These are phyloP conservation scores for Candida insectalens DNA, from an alignment of 805 yeast genomes.

Conservation along the genomic window DNA sequence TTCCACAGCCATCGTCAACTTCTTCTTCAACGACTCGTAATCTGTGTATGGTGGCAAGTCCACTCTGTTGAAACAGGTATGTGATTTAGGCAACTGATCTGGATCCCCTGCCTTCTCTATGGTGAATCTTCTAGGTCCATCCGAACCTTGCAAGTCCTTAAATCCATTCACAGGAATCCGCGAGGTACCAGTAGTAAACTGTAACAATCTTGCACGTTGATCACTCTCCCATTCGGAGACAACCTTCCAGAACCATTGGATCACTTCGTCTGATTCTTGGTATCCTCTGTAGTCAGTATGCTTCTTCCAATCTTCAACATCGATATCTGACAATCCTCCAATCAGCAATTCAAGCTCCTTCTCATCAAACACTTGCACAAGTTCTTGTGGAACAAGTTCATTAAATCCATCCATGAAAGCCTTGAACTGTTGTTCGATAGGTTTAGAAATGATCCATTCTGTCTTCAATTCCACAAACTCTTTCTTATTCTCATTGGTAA, in stretches of 20 bases:
- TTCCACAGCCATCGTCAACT: slow-evolving; percentile 92
- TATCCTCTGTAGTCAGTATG: slow-evolving; percentile 98
- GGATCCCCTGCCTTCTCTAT: slow-evolving; percentile 96
- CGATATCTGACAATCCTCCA: slow-evolving; percentile 98
- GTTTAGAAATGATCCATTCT: slow-evolving; percentile 90
- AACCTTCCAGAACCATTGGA: slow-evolving; percentile 98
- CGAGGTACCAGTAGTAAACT: slow-evolving; percentile 97
- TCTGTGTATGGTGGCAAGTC: slow-evolving; percentile 92
- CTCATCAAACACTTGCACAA: slow-evolving; percentile 94
- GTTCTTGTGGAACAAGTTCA: slow-evolving; percentile 93
- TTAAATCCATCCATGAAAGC: slow-evolving; percentile 97
- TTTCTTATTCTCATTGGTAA: slow-evolving; percentile 87
- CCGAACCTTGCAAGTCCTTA: slow-evolving; percentile 97
- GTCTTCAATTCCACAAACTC: slow-evolving; percentile 92
- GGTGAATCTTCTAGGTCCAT: slow-evolving; percentile 98
- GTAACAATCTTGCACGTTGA: slow-evolving; percentile 89
- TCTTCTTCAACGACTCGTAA: slow-evolving; percentile 76
- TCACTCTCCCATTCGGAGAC: slow-evolving; percentile 92
- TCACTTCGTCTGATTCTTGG: slow-evolving; percentile 90
- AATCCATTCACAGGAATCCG: slow-evolving; percentile 98
- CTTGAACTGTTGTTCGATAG: slow-evolving; percentile 92
- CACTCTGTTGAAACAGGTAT: slow-evolving; percentile 97
- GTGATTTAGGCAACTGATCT: slow-evolving; percentile 91
- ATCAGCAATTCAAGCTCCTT: slow-evolving; percentile 92
- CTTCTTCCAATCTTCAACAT: slow-evolving; percentile 97